Percentiles rank a stretch among this genome's conserved stretches.
Evolutionary conservation across 1,284 basidiomycete species (phyloP).

Genomic region (Pyrrhoderma noxium): DNA sequence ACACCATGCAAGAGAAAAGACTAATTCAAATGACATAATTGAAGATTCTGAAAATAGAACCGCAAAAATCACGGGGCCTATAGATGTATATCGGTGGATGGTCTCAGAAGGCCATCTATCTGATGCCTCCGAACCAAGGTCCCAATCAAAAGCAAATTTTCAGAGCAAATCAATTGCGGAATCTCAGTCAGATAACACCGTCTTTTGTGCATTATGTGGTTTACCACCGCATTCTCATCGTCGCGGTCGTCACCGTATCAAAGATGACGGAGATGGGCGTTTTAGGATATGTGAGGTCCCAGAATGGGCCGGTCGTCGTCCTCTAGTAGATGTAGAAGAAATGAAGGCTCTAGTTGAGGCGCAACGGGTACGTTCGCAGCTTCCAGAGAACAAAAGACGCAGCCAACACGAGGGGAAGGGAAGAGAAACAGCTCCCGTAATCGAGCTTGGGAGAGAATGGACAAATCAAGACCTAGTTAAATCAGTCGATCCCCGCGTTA

Average conservation of each 20-base stretch:
- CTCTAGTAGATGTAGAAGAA: conserved; percentile 8
- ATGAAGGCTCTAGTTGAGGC: background rate
- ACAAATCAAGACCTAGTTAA: background rate
- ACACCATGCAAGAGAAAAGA: background rate
- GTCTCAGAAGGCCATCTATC: conserved; percentile 8
- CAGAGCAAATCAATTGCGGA: too few relatives aligned
- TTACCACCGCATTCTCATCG: conserved; percentile 3
- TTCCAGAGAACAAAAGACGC: background rate
- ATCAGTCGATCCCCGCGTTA: conserved; percentile 8
- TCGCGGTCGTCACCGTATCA: background rate
- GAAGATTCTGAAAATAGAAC: background rate
- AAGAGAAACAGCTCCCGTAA: background rate
- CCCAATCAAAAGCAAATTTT: background rate
- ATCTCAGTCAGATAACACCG: background rate
- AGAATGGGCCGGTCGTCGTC: conserved; percentile 6
- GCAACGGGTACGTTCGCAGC: background rate
- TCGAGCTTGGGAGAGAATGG: too few relatives aligned
- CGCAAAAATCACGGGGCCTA: conserved; percentile 8
- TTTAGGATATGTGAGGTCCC: conserved; percentile 5
- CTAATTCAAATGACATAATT: background rate
- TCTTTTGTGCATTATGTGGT: conserved; percentile 14
- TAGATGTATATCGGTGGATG: conserved; percentile 17
- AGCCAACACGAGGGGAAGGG: background rate
- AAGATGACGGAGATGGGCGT: conserved; percentile 3
- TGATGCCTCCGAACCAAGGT: background rate